Evolutionary conservation across 805 yeast species (phyloP).

Genomic region (Kockiozyma suomiensis): DNA sequence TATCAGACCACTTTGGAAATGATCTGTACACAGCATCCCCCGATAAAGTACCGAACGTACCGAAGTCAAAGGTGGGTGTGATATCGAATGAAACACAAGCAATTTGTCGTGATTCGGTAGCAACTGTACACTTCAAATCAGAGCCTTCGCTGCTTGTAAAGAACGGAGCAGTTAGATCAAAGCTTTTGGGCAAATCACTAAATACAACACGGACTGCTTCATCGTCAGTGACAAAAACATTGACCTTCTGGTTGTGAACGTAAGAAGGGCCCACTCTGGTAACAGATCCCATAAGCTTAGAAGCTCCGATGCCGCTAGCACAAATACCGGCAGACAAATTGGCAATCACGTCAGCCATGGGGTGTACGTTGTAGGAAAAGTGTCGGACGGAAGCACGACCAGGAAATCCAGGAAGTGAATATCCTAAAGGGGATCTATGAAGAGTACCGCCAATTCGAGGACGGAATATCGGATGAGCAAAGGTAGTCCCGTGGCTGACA

Average conservation of each 20-base stretch:
- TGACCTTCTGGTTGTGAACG: conserved; percentile 1
- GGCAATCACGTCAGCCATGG: conserved; percentile 27
- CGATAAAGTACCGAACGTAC: conserved; percentile 49
- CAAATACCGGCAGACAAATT: conserved; percentile 22
- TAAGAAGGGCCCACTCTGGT: neutral
- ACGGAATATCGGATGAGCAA: conserved; percentile 25
- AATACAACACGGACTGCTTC: neutral
- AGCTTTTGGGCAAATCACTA: neutral
- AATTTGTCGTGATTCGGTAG: neutral
- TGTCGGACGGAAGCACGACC: conserved; percentile 28
- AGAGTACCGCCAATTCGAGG: conserved; percentile 34
- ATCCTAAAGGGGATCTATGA: conserved; percentile 27
- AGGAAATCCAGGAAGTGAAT: conserved; percentile 28
- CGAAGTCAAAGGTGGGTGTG: conserved; percentile 46
- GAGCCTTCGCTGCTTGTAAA: neutral
- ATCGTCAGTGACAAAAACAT: neutral
- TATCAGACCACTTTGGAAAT: conserved; percentile 44
- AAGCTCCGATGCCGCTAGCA: conserved; percentile 24
- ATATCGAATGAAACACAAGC: conserved; percentile 47
- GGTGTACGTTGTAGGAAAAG: conserved; percentile 22
- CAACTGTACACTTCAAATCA: neutral
- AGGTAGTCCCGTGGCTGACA: conserved; percentile 26
- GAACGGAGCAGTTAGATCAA: neutral
- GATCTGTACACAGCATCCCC: conserved; percentile 48
- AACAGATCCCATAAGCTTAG: conserved; percentile 13